Evolutionary conservation across 495 filamentous ascomycete species (phyloP), one percentile per base, ranked within the genome.

Genomic region (Aspergillus hancockii): DNA sequence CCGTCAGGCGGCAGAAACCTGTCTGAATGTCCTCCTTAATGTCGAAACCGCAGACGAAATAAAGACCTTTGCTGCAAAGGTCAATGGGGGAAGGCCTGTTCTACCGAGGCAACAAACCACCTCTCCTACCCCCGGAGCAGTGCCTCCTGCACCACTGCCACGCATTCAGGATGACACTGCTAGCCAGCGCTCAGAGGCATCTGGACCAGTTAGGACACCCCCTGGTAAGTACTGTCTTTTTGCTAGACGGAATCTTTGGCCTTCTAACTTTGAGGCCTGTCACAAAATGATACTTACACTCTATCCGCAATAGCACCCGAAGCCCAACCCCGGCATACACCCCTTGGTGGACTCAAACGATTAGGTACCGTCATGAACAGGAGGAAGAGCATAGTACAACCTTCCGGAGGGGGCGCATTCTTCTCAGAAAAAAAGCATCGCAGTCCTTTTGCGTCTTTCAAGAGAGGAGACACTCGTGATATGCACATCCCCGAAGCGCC

Each of bases 11-110:
- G 88, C 92, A 21, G 92, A 97, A 72, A 83, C 85, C 57, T 93
- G 90, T 54, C 67, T 99, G 60, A 93, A 92, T 58, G 82, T 85
- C 16, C 81, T 99, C 61, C 81, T 99, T 32, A 95, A 96, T 61
- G 84, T 98, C 18, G 87, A 90, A 72, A 96, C 92, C 1, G 82
- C 83, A 38, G 88, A 90, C 68, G 95, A 99, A 71, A 96, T 98
- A 55, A 91, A 90, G 69, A 89, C 86, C 25, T 98, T 94, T 71
- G 86, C 86, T 6, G 72, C 85, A 2, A 83, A 78, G 63, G 71
- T 80, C 56, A 72, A 66, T 40, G 76, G 76, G 19, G 67, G 65
- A 47, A 49, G 63, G 38, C 64, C 66, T 25, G 59, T 63, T 50
- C 53, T 45, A 21, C 41, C 59, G n/a, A 59, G 58, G 23, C 63